Evolutionary conservation across 805 yeast genomes (phyloP).

Genomic region (Wickerhamomyces bisporus): DNA sequence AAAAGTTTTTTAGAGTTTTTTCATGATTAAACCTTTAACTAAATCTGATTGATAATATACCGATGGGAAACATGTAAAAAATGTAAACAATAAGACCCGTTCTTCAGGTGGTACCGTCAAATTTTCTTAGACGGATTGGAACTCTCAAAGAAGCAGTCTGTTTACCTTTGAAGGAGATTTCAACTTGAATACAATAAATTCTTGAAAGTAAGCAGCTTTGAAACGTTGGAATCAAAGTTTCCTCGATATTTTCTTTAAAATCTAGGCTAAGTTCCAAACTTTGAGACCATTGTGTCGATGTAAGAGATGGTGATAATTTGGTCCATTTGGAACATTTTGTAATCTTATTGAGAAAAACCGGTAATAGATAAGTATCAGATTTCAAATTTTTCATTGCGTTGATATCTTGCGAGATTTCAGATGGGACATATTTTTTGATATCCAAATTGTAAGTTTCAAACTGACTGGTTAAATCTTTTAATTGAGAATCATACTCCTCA

Average conservation of each 20-base stretch:
- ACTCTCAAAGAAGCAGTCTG: slow-evolving; percentile 28
- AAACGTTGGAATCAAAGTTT: slow-evolving; percentile 55
- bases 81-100: too few relatives aligned
- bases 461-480: slow-evolving; percentile 14
- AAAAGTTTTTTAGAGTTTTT: too few relatives aligned
- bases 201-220: slow-evolving; percentile 61
- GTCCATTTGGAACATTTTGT: slow-evolving; percentile 27
- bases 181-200: slow-evolving; percentile 46
- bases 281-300: slow-evolving; percentile 6
- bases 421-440: slow-evolving; percentile 9
- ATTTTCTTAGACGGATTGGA: slow-evolving; percentile 33
- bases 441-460: slow-evolving; percentile 8
- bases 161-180: slow-evolving; percentile 32
- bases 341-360: slow-evolving; percentile 4
- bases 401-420: slow-evolving; percentile 13
- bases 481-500: slow-evolving; percentile 5
- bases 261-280: slow-evolving; percentile 36
- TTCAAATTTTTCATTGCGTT: slow-evolving; percentile 17
- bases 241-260: slow-evolving; percentile 36
- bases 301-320: background rate
- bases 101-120: too few relatives aligned
- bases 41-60: too few relatives aligned
- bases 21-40: too few relatives aligned
- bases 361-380: slow-evolving; percentile 6
- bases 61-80: too few relatives aligned